These are phyloP conservation scores for Mucor circinelloides DNA, from an alignment of 371 early-diverging fungal genomes.

Conservation along the genomic window DNA sequence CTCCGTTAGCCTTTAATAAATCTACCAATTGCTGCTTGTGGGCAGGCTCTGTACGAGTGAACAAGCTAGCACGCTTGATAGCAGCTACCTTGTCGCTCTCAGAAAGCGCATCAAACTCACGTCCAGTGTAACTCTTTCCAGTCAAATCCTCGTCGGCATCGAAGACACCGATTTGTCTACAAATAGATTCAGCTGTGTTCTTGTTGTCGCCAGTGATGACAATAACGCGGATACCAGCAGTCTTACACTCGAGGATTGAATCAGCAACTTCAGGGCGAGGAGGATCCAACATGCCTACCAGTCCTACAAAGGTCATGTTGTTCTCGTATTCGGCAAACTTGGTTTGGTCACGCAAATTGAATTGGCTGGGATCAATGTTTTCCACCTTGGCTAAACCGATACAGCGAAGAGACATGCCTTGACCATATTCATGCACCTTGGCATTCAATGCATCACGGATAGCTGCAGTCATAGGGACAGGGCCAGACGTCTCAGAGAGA, in stretches of 20 bases:
- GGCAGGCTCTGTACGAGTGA: slow-evolving; percentile 93
- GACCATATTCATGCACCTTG: slow-evolving; percentile 79
- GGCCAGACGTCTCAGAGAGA: slow-evolving; percentile 47
- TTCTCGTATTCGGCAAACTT: slow-evolving; percentile 73
- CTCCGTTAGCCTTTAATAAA: slow-evolving; percentile 83
- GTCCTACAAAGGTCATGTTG: slow-evolving; percentile 89
- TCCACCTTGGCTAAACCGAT: slow-evolving; percentile 90
- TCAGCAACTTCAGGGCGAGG: slow-evolving; percentile 92
- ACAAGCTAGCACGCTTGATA: slow-evolving; percentile 79
- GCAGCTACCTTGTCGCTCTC: slow-evolving; percentile 65
- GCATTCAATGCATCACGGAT: slow-evolving; percentile 67
- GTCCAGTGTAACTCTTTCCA: slow-evolving; percentile 88
- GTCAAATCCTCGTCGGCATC: slow-evolving; percentile 66
- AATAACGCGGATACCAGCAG: slow-evolving; percentile 96
- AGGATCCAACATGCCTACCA: slow-evolving; percentile 96
- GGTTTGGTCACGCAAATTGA: slow-evolving; percentile 65
- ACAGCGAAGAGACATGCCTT: slow-evolving; percentile 79
- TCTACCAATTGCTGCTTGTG: slow-evolving; percentile 95
- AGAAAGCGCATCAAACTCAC: slow-evolving; percentile 77
- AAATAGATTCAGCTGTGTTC: slow-evolving; percentile 94
- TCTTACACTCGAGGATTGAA: slow-evolving; percentile 81
- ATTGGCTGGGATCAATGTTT: slow-evolving; percentile 49
- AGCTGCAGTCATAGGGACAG: slow-evolving; percentile 70
- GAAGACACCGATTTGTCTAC: slow-evolving; percentile 93
- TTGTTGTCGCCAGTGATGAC: slow-evolving; percentile 99